Percentiles rank a stretch among this genome's conserved stretches.
These are phyloP conservation scores for Aegilops speltoides DNA, from an alignment of 176 grass and related monocot genomes.

Conservation along the genomic window DNA sequence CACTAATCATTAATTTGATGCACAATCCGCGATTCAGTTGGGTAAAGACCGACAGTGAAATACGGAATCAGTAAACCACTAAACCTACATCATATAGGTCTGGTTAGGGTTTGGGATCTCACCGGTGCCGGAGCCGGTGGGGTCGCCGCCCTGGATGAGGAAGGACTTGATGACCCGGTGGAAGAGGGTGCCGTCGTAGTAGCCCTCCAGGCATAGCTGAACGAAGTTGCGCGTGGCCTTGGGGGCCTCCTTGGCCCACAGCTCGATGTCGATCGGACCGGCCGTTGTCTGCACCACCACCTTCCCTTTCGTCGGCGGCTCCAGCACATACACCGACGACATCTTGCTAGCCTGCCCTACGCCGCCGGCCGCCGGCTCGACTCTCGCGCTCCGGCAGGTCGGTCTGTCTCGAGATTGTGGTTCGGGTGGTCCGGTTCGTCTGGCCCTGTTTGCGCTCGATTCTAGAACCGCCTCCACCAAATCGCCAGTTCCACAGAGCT, in stretches of 20 bases:
- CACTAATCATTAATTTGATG: background rate
- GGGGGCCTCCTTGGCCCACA: conserved; percentile 96
- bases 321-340: conserved; percentile 91
- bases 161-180: conserved; percentile 93
- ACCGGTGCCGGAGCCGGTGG: conserved; percentile 76
- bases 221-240: conserved; percentile 94
- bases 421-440: background rate
- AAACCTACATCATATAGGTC: conserved; percentile 28
- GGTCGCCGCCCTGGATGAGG: conserved; percentile 90
- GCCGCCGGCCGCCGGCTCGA: background rate
- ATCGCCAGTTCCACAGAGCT: background rate
- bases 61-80: conserved; percentile 27
- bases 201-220: conserved; percentile 92
- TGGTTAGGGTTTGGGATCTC: background rate
- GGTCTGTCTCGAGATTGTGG: background rate
- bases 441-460: background rate
- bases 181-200: conserved; percentile 86
- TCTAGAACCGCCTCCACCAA: background rate
- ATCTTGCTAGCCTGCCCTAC: conserved; percentile 33
- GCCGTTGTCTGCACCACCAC: conserved; percentile 86
- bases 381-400: background rate
- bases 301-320: conserved; percentile 93
- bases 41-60: background rate
- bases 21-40: background rate
- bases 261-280: conserved; percentile 84